Conservation (phyloP, 345 rosid genomes). For the Sonneratia alba region DNA sequence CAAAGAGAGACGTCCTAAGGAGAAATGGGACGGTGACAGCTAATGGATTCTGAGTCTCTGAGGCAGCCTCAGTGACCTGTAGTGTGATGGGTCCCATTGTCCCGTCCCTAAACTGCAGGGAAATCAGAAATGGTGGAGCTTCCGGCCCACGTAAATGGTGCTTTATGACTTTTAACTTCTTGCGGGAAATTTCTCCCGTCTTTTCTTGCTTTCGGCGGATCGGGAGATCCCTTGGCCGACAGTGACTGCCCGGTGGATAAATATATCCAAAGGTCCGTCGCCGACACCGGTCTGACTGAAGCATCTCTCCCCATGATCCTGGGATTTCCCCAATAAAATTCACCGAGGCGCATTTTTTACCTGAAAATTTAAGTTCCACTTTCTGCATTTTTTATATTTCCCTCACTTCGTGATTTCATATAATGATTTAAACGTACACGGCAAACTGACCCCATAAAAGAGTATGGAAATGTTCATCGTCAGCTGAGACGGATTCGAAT, state of each 20-base stretch:
- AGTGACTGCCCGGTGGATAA: background rate
- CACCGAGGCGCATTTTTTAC: background rate
- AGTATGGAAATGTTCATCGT: too few species aligned
- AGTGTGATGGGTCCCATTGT: background rate
- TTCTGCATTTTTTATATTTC: too few species aligned
- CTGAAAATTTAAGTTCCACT: too few species aligned
- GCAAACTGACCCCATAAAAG: too few species aligned
- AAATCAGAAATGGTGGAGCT: background rate
- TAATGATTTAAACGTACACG: too few species aligned
- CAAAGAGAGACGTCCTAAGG: background rate
- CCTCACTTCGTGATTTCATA: too few species aligned
- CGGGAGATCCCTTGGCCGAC: background rate
- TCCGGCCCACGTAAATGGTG: background rate
- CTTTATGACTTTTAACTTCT: background rate
- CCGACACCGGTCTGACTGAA: background rate
- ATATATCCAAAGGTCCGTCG: background rate
- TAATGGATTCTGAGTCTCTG: slow-evolving; percentile 5
- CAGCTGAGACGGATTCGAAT: too few species aligned
- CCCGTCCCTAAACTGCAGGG: background rate
- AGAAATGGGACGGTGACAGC: slow-evolving; percentile 7
- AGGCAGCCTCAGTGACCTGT: slow-evolving; percentile 5
- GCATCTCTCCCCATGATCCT: background rate
- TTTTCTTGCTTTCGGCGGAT: background rate
- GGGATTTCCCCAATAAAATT: too few species aligned
- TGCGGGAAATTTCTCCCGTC: background rate